Conservation (phyloP, 1,284 basidiomycete species). For the Rhodofomes roseus region DNA sequence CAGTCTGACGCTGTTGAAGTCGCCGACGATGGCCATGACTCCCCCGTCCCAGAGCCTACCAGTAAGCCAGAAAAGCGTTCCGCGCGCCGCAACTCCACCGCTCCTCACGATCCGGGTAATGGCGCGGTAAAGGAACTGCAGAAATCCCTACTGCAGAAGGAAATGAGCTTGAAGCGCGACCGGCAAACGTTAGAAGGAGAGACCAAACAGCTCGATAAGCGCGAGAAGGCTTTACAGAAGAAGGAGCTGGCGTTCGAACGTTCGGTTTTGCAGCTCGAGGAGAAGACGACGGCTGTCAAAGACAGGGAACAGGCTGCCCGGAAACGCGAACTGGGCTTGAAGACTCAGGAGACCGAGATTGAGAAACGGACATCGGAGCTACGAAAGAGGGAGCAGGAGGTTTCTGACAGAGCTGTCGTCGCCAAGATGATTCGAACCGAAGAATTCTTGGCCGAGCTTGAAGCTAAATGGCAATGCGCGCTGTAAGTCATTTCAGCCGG, state of each 20-base stretch:
- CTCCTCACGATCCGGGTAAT: not conserved
- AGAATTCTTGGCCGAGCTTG: not conserved
- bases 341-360: not conserved
- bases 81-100: not conserved
- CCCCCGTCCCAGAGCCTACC: not conserved
- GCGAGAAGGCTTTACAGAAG: not conserved
- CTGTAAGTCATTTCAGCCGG: not conserved
- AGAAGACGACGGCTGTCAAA: not conserved
- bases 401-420: not conserved
- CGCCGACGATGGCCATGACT: not conserved
- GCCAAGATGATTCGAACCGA: not conserved
- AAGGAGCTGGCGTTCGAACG: not conserved
- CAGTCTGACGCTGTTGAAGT: not conserved
- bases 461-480: not conserved
- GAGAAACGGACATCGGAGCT: not conserved
- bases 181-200: not conserved
- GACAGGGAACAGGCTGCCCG: not conserved
- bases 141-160: not conserved
- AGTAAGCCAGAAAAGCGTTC: not conserved
- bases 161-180: not conserved
- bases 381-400: not conserved
- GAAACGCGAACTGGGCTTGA: not conserved
- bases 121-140: not conserved
- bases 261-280: not conserved
- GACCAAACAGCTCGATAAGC: not conserved